Conservation (phyloP, 352 stramenopile species). For the Pythium utonaiense region DNA sequence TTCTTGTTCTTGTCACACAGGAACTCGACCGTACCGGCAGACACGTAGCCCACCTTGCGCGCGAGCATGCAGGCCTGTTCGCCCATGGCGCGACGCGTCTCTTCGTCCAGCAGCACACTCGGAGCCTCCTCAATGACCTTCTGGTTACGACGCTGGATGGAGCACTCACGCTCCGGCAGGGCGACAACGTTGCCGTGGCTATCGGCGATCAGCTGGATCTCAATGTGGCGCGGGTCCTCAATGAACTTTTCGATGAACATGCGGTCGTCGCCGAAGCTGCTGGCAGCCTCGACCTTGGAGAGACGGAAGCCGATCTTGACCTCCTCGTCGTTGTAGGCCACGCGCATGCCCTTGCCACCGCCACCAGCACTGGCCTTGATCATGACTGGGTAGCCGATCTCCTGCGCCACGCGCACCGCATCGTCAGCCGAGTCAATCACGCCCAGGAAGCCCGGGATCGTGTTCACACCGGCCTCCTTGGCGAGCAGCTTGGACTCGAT, state of each 20-base stretch:
- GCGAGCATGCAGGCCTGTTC: constrained; percentile 90
- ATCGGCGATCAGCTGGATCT: constrained; percentile 97
- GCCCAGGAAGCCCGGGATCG: constrained; percentile 88
- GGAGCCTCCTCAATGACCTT: constrained; percentile 97
- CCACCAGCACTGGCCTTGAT: constrained; percentile 98
- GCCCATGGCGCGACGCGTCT: constrained; percentile 91
- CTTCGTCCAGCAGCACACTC: constrained; percentile 75
- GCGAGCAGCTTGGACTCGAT: constrained; percentile 84
- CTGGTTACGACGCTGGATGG: constrained; percentile 96
- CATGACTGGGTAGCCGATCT: constrained; percentile 94
- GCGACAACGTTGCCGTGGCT: constrained; percentile 93
- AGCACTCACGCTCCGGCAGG: constrained; percentile 97
- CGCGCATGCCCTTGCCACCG: constrained; percentile 96
- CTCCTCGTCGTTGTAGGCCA: constrained; percentile 81
- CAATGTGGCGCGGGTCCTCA: constrained; percentile 94
- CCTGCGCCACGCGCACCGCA: constrained; percentile 89
- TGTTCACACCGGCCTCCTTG: constrained; percentile 85
- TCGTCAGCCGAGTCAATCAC: constrained; percentile 88
- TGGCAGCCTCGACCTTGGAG: constrained; percentile 82
- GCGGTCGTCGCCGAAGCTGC: constrained; percentile 92
- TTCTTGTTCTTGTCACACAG: constrained; percentile 91
- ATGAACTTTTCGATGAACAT: constrained; percentile 97
- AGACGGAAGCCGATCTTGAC: constrained; percentile 87
- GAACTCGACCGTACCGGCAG: constrained; percentile 98
- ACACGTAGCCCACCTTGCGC: constrained; percentile 91